Conservation (phyloP, 2,329 filamentous ascomycete species). For the Fusarium udum region DNA sequence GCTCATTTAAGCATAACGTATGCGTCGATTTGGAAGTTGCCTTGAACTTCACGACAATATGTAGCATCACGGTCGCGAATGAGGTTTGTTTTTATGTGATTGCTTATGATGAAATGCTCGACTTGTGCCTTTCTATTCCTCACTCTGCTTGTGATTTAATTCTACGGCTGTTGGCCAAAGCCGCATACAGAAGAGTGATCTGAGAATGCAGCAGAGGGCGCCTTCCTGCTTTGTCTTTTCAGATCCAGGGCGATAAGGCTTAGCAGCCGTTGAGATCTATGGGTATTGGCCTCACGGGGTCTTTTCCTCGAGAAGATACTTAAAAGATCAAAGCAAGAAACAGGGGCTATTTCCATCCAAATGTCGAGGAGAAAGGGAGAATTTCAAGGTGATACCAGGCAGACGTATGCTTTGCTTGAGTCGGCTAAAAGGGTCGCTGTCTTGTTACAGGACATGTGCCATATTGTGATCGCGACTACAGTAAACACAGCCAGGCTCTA, state of each 20-base stretch:
- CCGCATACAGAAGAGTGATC: not conserved
- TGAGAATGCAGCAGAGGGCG: not conserved
- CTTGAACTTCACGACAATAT: not conserved
- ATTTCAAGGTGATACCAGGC: not conserved
- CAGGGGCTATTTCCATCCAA: too few species aligned
- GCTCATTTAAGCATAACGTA: not conserved
- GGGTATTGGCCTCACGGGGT: too few species aligned
- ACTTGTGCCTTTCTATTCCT: not conserved
- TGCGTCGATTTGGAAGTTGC: not conserved
- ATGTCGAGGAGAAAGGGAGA: not conserved
- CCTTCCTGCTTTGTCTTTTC: not conserved
- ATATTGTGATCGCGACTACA: not conserved
- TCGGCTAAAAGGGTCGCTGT: not conserved
- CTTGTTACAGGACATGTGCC: too few species aligned
- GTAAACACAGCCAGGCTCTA: not conserved
- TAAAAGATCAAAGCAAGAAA: not conserved
- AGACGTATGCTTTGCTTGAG: not conserved
- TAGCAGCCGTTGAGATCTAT: not conserved
- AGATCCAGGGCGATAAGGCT: not conserved
- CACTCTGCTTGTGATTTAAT: rapidly evolving
- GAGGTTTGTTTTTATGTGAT: not conserved
- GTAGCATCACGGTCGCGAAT: not conserved
- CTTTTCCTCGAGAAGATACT: too few species aligned
- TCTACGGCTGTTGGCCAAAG: not conserved
- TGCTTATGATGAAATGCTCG: not conserved